phyloP scores from a whole-genome alignment of 2,329 filamentous ascomycete genomes.

The Hymenoscyphus fructigenus region DNA sequence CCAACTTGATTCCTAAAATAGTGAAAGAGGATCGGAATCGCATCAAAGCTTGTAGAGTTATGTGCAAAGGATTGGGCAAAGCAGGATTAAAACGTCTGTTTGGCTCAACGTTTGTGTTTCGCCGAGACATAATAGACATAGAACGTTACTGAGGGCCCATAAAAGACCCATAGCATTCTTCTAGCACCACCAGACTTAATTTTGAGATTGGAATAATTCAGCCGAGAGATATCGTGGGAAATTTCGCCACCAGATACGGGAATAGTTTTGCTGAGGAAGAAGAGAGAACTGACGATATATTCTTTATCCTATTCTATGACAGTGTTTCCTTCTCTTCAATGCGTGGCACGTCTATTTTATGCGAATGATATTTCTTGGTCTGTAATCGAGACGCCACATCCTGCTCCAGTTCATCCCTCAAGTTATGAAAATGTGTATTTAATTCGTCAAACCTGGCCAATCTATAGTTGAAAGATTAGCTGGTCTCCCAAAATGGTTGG shows the following conservation, averaged over 20 bases:
- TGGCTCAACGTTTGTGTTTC: not conserved
- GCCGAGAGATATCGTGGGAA: too few species aligned
- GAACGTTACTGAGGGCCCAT: not conserved
- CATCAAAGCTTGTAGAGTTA: not conserved
- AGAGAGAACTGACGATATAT: too few species aligned
- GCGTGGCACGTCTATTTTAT: too few species aligned
- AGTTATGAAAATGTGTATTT: not conserved
- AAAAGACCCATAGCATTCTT: not conserved
- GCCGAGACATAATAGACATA: not conserved
- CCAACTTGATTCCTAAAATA: too few species aligned
- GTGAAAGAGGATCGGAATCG: too few species aligned
- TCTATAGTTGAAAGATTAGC: conserved; percentile 5
- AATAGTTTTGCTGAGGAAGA: too few species aligned
- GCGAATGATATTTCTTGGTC: too few species aligned
- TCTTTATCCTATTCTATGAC: too few species aligned
- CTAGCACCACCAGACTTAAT: not conserved
- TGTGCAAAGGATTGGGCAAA: not conserved
- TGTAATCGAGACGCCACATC: too few species aligned
- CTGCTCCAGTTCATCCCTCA: too few species aligned
- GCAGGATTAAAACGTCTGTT: not conserved
- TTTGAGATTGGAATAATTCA: not conserved
- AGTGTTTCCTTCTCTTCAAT: too few species aligned
- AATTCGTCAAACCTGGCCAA: conserved; percentile 13
- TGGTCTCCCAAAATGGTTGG: not conserved
- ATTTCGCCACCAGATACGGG: too few species aligned